Conservation (phyloP, 2,329 filamentous ascomycete species). For the Aspergillus sp. region DNA sequence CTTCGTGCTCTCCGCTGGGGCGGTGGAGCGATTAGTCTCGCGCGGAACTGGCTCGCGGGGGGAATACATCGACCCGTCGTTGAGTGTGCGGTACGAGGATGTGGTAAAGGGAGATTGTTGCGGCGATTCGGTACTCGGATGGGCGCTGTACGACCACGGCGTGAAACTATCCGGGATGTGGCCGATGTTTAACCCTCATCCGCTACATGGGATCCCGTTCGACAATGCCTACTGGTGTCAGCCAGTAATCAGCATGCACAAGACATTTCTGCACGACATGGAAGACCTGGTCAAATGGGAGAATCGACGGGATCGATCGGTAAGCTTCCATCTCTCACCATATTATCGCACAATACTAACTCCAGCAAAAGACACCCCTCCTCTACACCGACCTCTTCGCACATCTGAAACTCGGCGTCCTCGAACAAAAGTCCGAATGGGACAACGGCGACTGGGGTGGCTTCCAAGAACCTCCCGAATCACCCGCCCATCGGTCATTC, state of each 20-base stretch:
- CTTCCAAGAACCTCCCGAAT: conserved; percentile 26
- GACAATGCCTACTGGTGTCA: conserved; percentile 52
- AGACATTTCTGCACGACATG: conserved; percentile 50
- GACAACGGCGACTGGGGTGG: conserved; percentile 37
- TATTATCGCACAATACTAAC: neutral
- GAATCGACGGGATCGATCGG: conserved; percentile 19
- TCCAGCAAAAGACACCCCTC: conserved; percentile 15
- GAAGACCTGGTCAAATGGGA: conserved; percentile 49
- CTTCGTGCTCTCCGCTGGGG: conserved; percentile 48
- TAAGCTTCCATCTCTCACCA: conserved; percentile 7
- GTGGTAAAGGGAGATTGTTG: conserved; percentile 51
- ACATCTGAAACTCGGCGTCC: conserved; percentile 23
- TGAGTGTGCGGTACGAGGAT: conserved; percentile 43
- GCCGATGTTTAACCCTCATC: conserved; percentile 51
- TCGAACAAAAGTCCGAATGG: conserved; percentile 27
- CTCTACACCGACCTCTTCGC: conserved; percentile 31
- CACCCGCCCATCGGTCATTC: conserved; percentile 26
- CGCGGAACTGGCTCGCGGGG: conserved; percentile 21
- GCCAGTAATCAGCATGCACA: conserved; percentile 52
- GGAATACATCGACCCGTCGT: conserved; percentile 42
- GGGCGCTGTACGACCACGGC: conserved; percentile 46
- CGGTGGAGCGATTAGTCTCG: conserved; percentile 43
- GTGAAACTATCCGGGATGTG: conserved; percentile 50
- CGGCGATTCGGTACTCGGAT: conserved; percentile 54
- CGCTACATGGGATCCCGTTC: conserved; percentile 51